Base-by-base conservation (phyloP, 768 basidiomycete species). In the Russula sp. region DNA sequence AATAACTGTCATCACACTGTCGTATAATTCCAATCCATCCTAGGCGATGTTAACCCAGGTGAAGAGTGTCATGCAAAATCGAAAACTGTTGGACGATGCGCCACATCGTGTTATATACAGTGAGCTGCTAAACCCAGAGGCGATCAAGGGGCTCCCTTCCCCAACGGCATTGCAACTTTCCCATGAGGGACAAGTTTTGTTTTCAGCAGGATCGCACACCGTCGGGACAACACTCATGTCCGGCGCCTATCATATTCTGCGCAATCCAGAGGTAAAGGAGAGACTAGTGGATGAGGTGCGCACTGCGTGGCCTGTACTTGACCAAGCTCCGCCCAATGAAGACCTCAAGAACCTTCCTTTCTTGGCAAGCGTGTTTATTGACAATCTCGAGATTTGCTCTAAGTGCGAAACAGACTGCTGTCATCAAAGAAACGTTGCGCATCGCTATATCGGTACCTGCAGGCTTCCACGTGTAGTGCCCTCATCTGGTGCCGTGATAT, bases 341-440 rank as follows among this genome's bases (percentile, higher is more conserved):
- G 64, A 44, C 0, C 32, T 65, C 32, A 60, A 65, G 34, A 62
- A 32, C n/a, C 64, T 65, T 20, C 64, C 64, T 0, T 62, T 57
- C 26, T 32, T 65, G 32, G 64, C 34, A 50, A 56, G 64, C 62
- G 3, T 2, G 3, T 51, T n/a, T 4, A 3, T 11, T 44, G 2
- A 36, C 13, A 9, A 18, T 9, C 18, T 20, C 4, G 30, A 10
- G 6, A 14, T 34, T n/a, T 6, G 8, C 1, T 51, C 30, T 54
- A 13, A 62, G 16, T 5, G 46, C n/a, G 5, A 38, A 56, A 40
- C 42, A 65, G 64, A 62, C 60, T 4, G 64, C 64, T 0, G 64
- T 62, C 14, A 65, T 65, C 36, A 65, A 65, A 10, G 64, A 65
- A 42, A 26, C 55, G 20, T 32, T 65, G 10, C 64, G 64, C 9